Conservation (phyloP, 345 rosid species). For the Camelina neglecta region DNA sequence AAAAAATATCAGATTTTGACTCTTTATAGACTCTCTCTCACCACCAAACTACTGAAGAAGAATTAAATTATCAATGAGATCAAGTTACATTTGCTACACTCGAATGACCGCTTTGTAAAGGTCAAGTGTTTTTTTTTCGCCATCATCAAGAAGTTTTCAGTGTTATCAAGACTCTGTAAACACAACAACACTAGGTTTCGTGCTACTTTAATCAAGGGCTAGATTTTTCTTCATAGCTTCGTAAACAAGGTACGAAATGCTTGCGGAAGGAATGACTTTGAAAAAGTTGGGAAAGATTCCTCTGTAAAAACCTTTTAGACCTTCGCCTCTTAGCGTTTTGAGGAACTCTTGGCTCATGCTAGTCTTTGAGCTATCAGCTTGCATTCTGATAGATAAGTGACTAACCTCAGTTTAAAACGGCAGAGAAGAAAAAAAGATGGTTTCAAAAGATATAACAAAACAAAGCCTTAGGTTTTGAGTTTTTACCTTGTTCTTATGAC, state of each 20-base stretch:
- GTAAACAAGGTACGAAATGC: constrained; percentile 63
- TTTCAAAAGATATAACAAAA: neutral
- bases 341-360: constrained; percentile 86
- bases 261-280: constrained; percentile 65
- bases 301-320: constrained; percentile 85
- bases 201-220: constrained; percentile 51
- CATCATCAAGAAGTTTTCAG: constrained; percentile 34
- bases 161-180: neutral
- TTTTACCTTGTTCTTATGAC: constrained; percentile 89
- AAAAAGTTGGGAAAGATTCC: constrained; percentile 93
- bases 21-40: neutral
- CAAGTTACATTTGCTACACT: constrained; percentile 16
- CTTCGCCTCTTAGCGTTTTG: constrained; percentile 79
- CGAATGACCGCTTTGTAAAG: neutral
- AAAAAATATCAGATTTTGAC: no score
- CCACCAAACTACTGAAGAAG: constrained; percentile 12
- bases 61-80: neutral
- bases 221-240: constrained; percentile 91
- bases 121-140: neutral
- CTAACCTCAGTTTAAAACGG: constrained; percentile 1
- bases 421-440: neutral
- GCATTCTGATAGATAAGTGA: constrained; percentile 64
- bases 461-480: neutral
- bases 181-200: neutral
- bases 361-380: constrained; percentile 68